Percentiles rank a stretch among this genome's conserved stretches.
Evolutionary conservation across 2,329 filamentous ascomycete genomes (phyloP).

Genomic region (Cercospora berteroae): DNA sequence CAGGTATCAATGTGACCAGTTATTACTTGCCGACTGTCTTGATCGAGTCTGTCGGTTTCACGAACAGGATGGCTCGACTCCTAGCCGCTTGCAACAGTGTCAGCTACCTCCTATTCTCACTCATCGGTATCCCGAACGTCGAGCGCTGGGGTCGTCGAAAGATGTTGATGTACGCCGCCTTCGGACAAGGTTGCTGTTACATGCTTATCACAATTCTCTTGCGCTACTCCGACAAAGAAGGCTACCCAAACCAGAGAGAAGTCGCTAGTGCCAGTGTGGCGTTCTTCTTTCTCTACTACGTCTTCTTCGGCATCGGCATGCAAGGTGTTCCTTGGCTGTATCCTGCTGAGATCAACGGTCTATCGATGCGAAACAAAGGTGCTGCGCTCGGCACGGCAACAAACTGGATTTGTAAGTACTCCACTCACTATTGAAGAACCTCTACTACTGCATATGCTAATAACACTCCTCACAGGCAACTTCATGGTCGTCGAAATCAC

Average conservation of each 20-base stretch:
- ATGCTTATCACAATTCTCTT: conserved; percentile 53
- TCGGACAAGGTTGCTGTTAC: conserved; percentile 54
- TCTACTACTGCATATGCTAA: conserved; percentile 30
- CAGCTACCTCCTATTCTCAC: conserved; percentile 50
- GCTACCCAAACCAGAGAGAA: conserved; percentile 28
- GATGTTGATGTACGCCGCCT: conserved; percentile 58
- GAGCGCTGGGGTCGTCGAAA: conserved; percentile 57
- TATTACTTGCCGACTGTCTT: conserved; percentile 60
- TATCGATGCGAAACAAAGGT: conserved; percentile 51
- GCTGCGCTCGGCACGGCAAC: conserved; percentile 52
- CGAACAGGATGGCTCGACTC: conserved; percentile 52
- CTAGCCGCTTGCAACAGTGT: conserved; percentile 56
- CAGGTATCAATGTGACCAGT: conserved; percentile 44
- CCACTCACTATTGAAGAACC: not conserved
- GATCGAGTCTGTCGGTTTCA: conserved; percentile 56
- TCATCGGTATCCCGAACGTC: conserved; percentile 49
- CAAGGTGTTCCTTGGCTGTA: conserved; percentile 45
- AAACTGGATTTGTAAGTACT: conserved; percentile 42
- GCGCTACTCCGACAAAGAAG: conserved; percentile 40
- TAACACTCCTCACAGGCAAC: conserved; percentile 38
- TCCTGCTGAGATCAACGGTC: conserved; percentile 51
- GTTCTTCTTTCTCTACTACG: conserved; percentile 56
- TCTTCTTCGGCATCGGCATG: conserved; percentile 49
- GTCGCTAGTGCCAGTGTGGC: conserved; percentile 43
- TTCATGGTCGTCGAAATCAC: conserved; percentile 43